Evolutionary conservation across 1,284 basidiomycete species (phyloP), one percentile per base, ranked within the genome.

Genomic region (Bjerkandera adusta): DNA sequence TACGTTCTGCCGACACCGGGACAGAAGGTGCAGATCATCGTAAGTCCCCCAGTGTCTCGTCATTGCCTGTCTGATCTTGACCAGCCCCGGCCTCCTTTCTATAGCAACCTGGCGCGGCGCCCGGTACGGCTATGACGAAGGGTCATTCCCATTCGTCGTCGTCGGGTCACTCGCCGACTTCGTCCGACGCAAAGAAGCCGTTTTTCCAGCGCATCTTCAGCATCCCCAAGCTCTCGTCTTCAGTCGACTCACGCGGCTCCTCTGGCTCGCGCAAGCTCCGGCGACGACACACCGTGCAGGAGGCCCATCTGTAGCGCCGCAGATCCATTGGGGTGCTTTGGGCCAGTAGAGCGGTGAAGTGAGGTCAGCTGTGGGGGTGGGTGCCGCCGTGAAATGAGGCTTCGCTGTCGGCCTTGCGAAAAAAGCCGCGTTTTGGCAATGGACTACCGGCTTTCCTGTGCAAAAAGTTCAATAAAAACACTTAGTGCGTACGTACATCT

Each of bases 11-110:
- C 83, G 4, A 71, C 73, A 11, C 74, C 76, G 8, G 81, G 80
- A 16, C 82, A 85, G 60, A 87, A 85, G 56, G 75, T 85, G 47
- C 81, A 81, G 58, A 73, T 85, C 52, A 71, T 87, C 57, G 85
- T 86, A 64, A 71, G 84, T 79, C 13, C 20, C 33, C n/a, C 50
- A 47, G n/a, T 3, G 10, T 33, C 27, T 10, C 22, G 20, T 34
- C 13, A 26, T 6, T 21, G 16, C 15, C 27, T n/a, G 16, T 13
- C n/a, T 12, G 29, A 21, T 21, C 29, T 16, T 42, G 40, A 30
- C 18, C 26, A 10, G n/a, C n/a, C n/a, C n/a, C n/a, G n/a, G n/a
- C n/a, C n/a, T 20, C 4, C 21, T 35, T 22, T 25, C 36, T 38
- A 26, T 52, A 64, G 63, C 60, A 60, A 24, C 61, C 63, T 42